Evolutionary conservation across 208 protist species (phyloP), one percentile per base, ranked within the genome.

Genomic region (Paratrypanosoma confusum): DNA sequence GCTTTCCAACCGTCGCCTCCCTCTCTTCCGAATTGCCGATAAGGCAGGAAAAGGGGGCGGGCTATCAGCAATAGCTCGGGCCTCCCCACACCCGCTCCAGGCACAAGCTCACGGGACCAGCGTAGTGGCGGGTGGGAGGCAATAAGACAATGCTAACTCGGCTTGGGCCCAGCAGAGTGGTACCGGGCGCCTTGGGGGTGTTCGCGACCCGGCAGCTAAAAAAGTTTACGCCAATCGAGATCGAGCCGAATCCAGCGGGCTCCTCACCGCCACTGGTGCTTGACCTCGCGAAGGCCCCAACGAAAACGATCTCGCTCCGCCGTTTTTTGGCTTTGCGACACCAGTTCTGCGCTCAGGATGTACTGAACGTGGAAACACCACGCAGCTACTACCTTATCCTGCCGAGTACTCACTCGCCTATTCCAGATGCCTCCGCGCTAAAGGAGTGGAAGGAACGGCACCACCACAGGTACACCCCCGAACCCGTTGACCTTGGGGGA

Each of bases 221-320:
- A 38, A 87, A 91, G 43, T 83, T 80, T 24, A 68, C 64, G n/a
- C 75, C 66, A 18, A 59, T 85, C 21, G 72, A 86, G 42, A 40
- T 86, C 4, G 37, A 66, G 0, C 71, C 76, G 3, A 28, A 16
- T 32, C 8, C 27, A 28, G 11, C 8, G 14, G 5, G 21, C 14
- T 23, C 8, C 14, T 4, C 14, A 4, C 5, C 3, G 27, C 8
- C 5, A 0, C 14, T 28, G 17, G 24, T 17, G 22, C 24, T 10
- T 1, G 20, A 17, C 23, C 3, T 14, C 25, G 28, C 6, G n/a
- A 7, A 8, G 13, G 13, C 47, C 21, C 0, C 63, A 70, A n/a
- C n/a, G n/a, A n/a, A n/a, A n/a, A n/a, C n/a, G n/a, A n/a, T n/a
- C n/a, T n/a, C n/a, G n/a, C n/a, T n/a, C n/a, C n/a, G n/a, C n/a